phyloP scores from a whole-genome alignment of 2,329 filamentous ascomycete genomes.

The Zopfia rhizophila region DNA sequence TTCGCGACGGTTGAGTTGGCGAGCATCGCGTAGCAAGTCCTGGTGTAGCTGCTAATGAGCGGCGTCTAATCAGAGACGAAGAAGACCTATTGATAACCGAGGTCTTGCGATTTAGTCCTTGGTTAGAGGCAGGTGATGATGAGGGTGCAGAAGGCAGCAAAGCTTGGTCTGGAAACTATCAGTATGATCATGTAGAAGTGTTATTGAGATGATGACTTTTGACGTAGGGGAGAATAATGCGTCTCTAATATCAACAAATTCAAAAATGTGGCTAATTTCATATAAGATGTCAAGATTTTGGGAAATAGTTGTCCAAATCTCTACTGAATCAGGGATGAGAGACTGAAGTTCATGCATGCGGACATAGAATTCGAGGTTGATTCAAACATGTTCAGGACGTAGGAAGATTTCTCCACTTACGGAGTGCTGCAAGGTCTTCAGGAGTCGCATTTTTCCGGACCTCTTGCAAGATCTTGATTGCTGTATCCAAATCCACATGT shows the following conservation, averaged over 20 bases:
- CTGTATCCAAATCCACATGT: conserved; percentile 55
- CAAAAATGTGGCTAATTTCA: too few relatives aligned
- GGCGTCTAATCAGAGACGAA: conserved; percentile 48
- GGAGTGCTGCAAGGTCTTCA: conserved; percentile 58
- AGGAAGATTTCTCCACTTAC: conserved; percentile 34
- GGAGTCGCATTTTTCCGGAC: conserved; percentile 60
- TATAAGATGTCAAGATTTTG: too few relatives aligned
- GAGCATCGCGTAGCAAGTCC: conserved; percentile 51
- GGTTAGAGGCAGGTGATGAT: conserved; percentile 26
- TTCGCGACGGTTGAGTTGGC: conserved; percentile 44
- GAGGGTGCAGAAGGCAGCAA: conserved; percentile 28
- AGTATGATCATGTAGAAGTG: not conserved
- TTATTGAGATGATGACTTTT: conserved; percentile 1
- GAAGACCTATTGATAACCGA: conserved; percentile 36
- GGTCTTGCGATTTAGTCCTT: conserved; percentile 30
- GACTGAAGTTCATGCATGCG: too few relatives aligned
- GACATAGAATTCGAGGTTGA: conserved; percentile 1
- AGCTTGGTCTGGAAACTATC: conserved; percentile 41
- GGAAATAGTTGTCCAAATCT: too few relatives aligned
- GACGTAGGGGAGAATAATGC: conserved; percentile 17
- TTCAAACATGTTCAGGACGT: not conserved
- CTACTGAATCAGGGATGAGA: too few relatives aligned
- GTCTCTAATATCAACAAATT: too few relatives aligned
- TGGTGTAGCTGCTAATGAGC: conserved; percentile 52
- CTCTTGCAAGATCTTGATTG: conserved; percentile 58